Evolutionary conservation across 2,329 filamentous ascomycete genomes (phyloP), one percentile per base, ranked within the genome.

Genomic region (Fusarium tuaranense): DNA sequence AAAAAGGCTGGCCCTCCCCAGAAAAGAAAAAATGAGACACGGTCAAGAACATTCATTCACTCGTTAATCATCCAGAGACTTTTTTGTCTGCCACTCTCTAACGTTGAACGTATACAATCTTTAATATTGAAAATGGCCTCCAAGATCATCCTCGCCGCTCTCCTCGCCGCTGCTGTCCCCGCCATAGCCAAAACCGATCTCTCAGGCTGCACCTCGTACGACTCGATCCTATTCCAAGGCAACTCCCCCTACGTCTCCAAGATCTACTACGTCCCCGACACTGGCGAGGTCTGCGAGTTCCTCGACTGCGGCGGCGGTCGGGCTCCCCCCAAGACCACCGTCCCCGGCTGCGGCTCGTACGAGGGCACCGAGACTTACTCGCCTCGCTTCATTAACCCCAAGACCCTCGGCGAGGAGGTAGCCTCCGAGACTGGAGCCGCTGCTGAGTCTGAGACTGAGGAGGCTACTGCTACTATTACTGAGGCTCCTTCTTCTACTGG

Each of bases 271-370:
- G 87, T 92, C 63, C 91, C 90, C 2, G 90, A 83, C 74, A 90
- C 88, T 20, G 90, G 91, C 79, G 91, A 93, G 84, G 84, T 93
- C 79, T 93, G 92, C 86, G 84, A 85, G 13, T 79, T 89, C 71
- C 86, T 91, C 75, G 91, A 93, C 87, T 93, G 92, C 82, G 91
- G 92, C 68, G 92, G 92, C 73, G 92, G 91, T 65, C 86, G 88
- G 55, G 92, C 91, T 10, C 90, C 91, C 4, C 88, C 90, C 70
- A 92, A 90, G 84, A 90, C 88, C 18, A 88, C 86, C 30, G 88
- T 91, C 25, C 91, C 91, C 1, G 91, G 91, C 3, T 93, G 92
- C 78, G 78, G 81, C 3, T 77, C 66, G 5, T 92, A 92, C 84
- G 76, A 79, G 3, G 90, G 90, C 72, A 90, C 89, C 30, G 87